Conservation (phyloP, 2,329 filamentous ascomycete genomes). For the Chrysoporthe puriensis region DNA sequence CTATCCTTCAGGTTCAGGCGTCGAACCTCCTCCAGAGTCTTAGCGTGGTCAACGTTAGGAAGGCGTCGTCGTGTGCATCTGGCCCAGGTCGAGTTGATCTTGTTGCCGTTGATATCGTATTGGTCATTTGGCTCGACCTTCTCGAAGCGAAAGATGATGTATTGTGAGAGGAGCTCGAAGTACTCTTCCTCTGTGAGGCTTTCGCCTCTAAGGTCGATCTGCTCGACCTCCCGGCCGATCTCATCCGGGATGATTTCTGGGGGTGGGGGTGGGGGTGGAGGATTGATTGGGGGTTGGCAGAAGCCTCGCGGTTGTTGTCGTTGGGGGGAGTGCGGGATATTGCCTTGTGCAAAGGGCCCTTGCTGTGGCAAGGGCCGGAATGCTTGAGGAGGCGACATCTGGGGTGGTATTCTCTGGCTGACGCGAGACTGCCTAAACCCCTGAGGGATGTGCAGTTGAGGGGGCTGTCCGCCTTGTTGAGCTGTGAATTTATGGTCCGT, state of each 20-base stretch:
- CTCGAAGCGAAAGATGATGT: slow-evolving; percentile 47
- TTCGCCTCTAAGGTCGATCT: slow-evolving; percentile 44
- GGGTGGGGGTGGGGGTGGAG: slow-evolving; percentile 17
- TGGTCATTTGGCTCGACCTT: slow-evolving; percentile 40
- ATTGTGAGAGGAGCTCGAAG: slow-evolving; percentile 44
- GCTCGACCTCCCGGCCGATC: slow-evolving; percentile 30
- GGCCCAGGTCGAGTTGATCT: slow-evolving; percentile 45
- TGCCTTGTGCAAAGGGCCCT: not conserved
- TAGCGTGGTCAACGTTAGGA: slow-evolving; percentile 43
- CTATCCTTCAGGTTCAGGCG: slow-evolving; percentile 41
- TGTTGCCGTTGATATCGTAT: slow-evolving; percentile 43
- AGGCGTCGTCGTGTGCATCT: slow-evolving; percentile 40
- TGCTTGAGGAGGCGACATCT: not conserved
- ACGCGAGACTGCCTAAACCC: not conserved
- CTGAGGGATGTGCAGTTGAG: not conserved
- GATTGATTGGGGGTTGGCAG: not conserved
- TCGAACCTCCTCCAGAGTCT: slow-evolving; percentile 42
- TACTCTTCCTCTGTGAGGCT: slow-evolving; percentile 44
- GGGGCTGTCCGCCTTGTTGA: not conserved
- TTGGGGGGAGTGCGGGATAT: not conserved
- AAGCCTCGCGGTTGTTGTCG: not conserved
- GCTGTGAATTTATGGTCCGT: not conserved
- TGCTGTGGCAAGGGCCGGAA: not conserved
- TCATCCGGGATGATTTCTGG: slow-evolving; percentile 22
- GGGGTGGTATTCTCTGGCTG: not conserved